Evolutionary conservation across 495 filamentous ascomycete species (phyloP).

Genomic region (Penicillium parvum): DNA sequence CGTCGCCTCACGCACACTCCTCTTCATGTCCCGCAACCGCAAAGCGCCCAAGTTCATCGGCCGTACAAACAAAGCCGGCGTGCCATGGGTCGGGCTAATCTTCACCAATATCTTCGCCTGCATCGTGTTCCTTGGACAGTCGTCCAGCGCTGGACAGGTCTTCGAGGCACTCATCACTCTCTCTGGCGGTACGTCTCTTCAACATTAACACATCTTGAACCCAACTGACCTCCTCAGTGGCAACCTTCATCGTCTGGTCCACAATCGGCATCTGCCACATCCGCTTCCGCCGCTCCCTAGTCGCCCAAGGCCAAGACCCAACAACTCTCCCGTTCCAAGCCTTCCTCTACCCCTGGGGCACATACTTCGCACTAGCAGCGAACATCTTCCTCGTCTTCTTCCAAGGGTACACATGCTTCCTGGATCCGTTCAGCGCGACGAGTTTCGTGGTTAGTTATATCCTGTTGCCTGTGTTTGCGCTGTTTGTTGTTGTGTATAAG

Average conservation of each 20-base stretch:
- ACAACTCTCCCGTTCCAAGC: constrained; percentile 55
- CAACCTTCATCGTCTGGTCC: constrained; percentile 66
- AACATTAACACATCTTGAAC: constrained; percentile 36
- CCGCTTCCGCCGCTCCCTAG: constrained; percentile 56
- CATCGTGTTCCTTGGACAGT: constrained; percentile 62
- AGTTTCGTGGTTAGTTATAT: constrained; percentile 67
- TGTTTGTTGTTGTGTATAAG: constrained; percentile 58
- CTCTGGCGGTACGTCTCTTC: constrained; percentile 33
- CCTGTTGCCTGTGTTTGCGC: constrained; percentile 57
- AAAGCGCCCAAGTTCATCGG: constrained; percentile 65
- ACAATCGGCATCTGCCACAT: constrained; percentile 63
- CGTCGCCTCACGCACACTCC: constrained; percentile 59
- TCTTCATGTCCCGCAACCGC: constrained; percentile 60
- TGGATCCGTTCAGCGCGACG: constrained; percentile 53
- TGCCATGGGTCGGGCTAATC: constrained; percentile 59
- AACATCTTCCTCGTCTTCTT: constrained; percentile 63
- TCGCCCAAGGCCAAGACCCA: constrained; percentile 50
- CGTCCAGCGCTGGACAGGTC: constrained; percentile 53
- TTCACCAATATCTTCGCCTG: constrained; percentile 62
- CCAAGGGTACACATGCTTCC: constrained; percentile 54
- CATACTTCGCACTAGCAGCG: constrained; percentile 54
- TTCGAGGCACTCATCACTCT: constrained; percentile 41
- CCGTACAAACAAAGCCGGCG: constrained; percentile 57
- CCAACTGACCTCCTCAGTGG: constrained; percentile 32
- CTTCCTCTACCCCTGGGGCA: constrained; percentile 57